Evolutionary conservation across 768 basidiomycete species (phyloP), one percentile per base, ranked within the genome.

Genomic region (Lanmaoa pseudosensibilis): DNA sequence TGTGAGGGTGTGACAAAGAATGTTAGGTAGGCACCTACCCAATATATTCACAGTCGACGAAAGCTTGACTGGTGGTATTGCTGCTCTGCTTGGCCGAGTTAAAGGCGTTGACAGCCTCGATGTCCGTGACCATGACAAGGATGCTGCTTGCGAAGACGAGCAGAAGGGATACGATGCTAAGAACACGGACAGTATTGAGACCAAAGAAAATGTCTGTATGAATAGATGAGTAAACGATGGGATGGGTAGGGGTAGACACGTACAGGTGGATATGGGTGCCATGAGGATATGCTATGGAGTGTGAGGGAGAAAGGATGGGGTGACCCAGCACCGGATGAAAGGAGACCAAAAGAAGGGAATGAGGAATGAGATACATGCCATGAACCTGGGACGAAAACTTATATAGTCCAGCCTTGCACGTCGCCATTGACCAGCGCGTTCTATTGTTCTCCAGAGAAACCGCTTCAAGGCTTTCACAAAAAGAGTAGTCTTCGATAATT

Each of bases 61-160:
- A 57, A 18, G 65, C 67, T 43, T 73, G 54, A 18, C 60, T 71
- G 23, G 73, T 72, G 40, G 59, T 48, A 40, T 69, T 73, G 54
- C 61, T 70, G 30, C 59, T 66, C 39, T 71, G 69, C 49, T 73
- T 70, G 27, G 73, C 78, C 9, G 79, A 74, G 60, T 80, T 73
- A 63, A 85, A 90, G 43, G 67, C 73, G 62, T 92, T 90, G 58
- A 92, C 86, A 16, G 90, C 90, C 62, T 86, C 76, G 58, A 93
- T 72, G 66, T 92, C 90, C 50, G 81, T 79, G 27, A 86, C 86
- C 43, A 92, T 79, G 27, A 84, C 85, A 52, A 90, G 81, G 57
- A 90, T 84, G 57, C 83, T 92, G 76, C 83, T 91, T 15, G 90
- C 77, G 58, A 96, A 88, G 43, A 93, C 90, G 46, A 95, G 83